A percentile compares a stretch with the other conserved stretches of the same genome.
phyloP scores from a whole-genome alignment of 208 protist species.

The Crithidia bombi region DNA sequence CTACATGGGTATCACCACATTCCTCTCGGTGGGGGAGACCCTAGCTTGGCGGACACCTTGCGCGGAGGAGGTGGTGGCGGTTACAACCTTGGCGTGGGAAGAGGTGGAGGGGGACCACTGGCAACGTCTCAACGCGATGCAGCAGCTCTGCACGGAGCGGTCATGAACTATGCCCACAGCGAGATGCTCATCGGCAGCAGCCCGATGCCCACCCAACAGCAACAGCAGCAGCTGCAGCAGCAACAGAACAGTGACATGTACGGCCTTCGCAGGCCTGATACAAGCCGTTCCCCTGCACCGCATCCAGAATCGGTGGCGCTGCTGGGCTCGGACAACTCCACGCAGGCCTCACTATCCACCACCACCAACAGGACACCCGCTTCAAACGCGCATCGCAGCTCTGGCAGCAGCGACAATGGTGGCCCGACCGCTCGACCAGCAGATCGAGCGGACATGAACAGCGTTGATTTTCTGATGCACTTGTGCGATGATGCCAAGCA shows the following conservation, averaged over 20 bases:
- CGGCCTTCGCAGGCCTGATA: not conserved
- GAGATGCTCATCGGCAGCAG: constrained; percentile 34
- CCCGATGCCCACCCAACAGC: constrained; percentile 21
- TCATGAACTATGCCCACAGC: not conserved
- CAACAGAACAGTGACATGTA: too few relatives aligned
- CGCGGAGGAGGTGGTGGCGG: constrained; percentile 7
- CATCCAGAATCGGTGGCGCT: constrained; percentile 2
- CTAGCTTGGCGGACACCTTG: constrained; percentile 27
- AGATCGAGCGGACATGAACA: constrained; percentile 27
- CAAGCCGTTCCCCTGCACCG: not conserved
- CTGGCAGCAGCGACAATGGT: not conserved
- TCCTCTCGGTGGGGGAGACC: not conserved
- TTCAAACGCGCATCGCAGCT: not conserved
- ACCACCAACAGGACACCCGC: not conserved
- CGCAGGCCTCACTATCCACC: constrained; percentile 5
- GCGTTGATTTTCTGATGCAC: constrained; percentile 64
- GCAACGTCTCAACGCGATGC: not conserved
- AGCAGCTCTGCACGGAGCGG: not conserved
- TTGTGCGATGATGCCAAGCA: constrained; percentile 67
- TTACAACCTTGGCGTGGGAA: too few relatives aligned
- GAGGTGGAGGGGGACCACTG: not conserved
- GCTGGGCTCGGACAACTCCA: constrained; percentile 25
- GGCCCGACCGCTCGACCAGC: not conserved
- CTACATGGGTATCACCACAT: not conserved
- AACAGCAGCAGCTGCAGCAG: constrained; percentile 16